These are phyloP conservation scores for Apiotrichum gracile DNA, from an alignment of 1,284 basidiomycete genomes.

Conservation along the genomic window DNA sequence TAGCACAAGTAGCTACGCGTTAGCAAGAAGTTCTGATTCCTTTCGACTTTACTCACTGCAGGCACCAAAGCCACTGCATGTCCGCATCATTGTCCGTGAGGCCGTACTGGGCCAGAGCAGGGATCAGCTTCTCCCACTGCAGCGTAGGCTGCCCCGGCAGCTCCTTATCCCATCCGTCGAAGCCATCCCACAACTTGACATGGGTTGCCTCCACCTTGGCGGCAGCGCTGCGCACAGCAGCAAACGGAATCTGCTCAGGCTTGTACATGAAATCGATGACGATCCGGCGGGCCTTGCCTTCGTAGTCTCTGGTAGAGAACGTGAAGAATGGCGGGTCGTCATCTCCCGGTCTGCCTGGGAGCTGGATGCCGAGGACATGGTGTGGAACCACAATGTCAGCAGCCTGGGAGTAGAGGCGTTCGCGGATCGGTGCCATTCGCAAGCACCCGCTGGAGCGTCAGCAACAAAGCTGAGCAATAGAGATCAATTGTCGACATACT, in stretches of 20 bases:
- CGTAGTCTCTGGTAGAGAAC: neutral
- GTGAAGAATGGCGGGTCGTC: neutral
- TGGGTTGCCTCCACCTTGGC: neutral
- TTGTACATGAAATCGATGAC: neutral
- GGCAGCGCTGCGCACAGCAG: neutral
- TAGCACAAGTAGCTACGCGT: no score
- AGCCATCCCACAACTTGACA: conserved; percentile 10
- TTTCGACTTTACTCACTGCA: conserved; percentile 6
- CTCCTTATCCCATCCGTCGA: conserved; percentile 1
- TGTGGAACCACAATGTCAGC: neutral
- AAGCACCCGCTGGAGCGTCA: neutral
- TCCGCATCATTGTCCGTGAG: neutral
- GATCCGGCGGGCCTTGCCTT: neutral
- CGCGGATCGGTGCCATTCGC: neutral
- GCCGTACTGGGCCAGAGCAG: conserved; percentile 5
- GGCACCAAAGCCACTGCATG: conserved; percentile 8
- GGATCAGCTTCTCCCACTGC: neutral
- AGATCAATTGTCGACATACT: neutral
- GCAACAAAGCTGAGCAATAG: no score
- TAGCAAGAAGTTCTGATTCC: no score
- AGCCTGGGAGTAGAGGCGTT: neutral
- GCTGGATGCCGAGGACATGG: neutral
- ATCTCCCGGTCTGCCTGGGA: neutral
- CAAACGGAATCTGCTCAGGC: neutral
- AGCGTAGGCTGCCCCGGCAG: neutral